Evolutionary conservation across 768 basidiomycete species (phyloP).

Genomic region (Suillus sp.): DNA sequence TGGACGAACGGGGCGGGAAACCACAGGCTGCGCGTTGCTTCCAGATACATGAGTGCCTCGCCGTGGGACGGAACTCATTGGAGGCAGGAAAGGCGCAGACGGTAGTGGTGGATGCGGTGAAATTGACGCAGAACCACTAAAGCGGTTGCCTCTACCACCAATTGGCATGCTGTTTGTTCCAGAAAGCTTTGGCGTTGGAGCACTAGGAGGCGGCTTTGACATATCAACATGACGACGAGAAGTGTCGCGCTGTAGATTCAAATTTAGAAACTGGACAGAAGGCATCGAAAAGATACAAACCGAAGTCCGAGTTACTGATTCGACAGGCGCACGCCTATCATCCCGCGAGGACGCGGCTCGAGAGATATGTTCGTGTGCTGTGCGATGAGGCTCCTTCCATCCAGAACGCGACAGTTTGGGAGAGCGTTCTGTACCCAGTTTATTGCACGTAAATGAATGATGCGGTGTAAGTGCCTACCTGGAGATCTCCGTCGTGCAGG

Average conservation of each 20-base stretch:
- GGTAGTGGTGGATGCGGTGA: constrained; percentile 9
- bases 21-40: constrained; percentile 25
- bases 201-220: constrained; percentile 17
- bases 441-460: not conserved
- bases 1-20: constrained; percentile 19
- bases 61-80: not conserved
- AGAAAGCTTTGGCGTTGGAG: constrained; percentile 29
- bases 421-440: not conserved
- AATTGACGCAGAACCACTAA: constrained; percentile 16
- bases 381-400: constrained; percentile 3
- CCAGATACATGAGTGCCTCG: constrained; percentile 16
- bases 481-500: constrained; percentile 2
- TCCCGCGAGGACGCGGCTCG: constrained; percentile 19
- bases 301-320: constrained; percentile 18
- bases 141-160: constrained; percentile 28
- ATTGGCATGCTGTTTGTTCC: constrained; percentile 37
- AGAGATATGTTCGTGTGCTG: constrained; percentile 14
- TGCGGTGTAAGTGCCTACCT: not conserved
- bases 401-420: not conserved
- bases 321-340: constrained; percentile 23
- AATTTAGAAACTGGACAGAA: not conserved
- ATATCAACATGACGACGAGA: constrained; percentile 16
- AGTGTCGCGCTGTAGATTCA: constrained; percentile 23
- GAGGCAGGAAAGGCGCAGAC: not conserved
- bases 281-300: constrained; percentile 17